These are phyloP conservation scores for Agaricus bisporus DNA, from an alignment of 768 basidiomycete species.

Conservation along the genomic window DNA sequence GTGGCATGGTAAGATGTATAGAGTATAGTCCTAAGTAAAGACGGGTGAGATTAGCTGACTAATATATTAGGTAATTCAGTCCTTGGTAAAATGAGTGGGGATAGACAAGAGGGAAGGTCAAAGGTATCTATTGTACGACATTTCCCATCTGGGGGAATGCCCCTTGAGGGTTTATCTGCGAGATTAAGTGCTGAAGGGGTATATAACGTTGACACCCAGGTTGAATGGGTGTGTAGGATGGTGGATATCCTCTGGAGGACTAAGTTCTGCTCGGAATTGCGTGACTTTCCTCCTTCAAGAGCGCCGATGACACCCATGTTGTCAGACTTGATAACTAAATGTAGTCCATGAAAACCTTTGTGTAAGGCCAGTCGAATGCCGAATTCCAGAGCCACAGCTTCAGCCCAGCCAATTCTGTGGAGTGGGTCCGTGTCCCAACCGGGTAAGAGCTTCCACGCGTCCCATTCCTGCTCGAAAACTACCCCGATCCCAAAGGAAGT, in stretches of 20 bases:
- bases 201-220: constrained; percentile 5
- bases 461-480: constrained; percentile 21
- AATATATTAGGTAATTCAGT: no score
- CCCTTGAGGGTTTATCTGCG: constrained; percentile 10
- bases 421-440: constrained; percentile 13
- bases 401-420: constrained; percentile 22
- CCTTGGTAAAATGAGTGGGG: background rate
- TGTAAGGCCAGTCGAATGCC: constrained; percentile 1
- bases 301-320: constrained; percentile 30
- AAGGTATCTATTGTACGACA: background rate
- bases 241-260: constrained; percentile 11
- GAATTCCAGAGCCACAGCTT: constrained; percentile 22
- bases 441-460: constrained; percentile 16
- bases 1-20: no score
- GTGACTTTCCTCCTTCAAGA: constrained; percentile 13
- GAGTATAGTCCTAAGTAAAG: no score
- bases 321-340: constrained; percentile 26
- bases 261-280: constrained; percentile 14
- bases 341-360: constrained; percentile 9
- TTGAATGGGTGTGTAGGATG: background rate
- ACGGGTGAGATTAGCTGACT: no score
- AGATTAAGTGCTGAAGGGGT: constrained; percentile 6
- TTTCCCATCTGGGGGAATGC: background rate
- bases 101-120: background rate
- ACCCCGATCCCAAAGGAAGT: constrained; percentile 36